These are phyloP conservation scores for Talaromyces marneffei DNA, from an alignment of 2,329 filamentous ascomycete genomes.

Conservation along the genomic window DNA sequence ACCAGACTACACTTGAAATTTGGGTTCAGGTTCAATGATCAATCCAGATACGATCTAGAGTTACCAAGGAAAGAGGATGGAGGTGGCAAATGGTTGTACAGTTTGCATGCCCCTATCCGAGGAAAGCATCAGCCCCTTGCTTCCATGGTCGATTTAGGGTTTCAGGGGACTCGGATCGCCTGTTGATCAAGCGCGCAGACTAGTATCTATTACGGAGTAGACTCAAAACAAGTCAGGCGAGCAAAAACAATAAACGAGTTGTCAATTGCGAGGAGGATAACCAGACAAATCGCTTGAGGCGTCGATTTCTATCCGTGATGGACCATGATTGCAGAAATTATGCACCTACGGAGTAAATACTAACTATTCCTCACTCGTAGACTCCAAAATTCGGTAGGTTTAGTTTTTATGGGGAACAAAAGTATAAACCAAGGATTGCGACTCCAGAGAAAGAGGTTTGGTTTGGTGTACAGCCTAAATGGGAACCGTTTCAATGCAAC, in stretches of 20 bases:
- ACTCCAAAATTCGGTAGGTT: not conserved
- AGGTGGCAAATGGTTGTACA: not conserved
- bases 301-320: not conserved
- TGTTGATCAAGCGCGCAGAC: not conserved
- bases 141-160: not conserved
- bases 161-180: not conserved
- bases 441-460: not conserved
- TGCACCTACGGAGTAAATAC: not conserved
- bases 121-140: not conserved
- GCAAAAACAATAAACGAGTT: not conserved
- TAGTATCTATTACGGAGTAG: not conserved
- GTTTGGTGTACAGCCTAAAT: not conserved
- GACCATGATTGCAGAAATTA: not conserved
- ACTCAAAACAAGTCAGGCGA: not conserved
- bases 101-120: not conserved
- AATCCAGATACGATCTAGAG: not conserved
- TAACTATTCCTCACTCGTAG: not conserved
- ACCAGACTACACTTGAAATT: not conserved
- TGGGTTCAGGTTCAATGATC: not conserved
- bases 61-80: not conserved
- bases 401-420: not conserved
- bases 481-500: not conserved
- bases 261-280: not conserved
- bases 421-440: not conserved
- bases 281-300: not conserved